These are phyloP conservation scores for Friedmanniomyces endolithicus DNA, from an alignment of 495 filamentous ascomycete genomes.

Conservation along the genomic window DNA sequence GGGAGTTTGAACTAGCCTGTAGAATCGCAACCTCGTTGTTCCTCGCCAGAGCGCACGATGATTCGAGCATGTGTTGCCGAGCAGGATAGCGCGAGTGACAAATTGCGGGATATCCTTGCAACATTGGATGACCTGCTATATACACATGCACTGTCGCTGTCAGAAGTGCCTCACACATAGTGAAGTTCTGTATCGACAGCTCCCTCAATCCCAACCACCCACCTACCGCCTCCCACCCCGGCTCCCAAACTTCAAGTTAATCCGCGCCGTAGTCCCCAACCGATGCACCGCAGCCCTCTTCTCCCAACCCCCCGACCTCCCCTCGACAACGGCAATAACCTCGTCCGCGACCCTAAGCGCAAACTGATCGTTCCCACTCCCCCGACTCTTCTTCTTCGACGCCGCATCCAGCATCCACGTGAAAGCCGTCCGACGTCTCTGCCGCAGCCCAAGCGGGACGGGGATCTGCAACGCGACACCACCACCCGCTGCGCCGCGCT, in stretches of 20 bases:
- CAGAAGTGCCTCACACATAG: too few relatives aligned
- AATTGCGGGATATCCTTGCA: too few relatives aligned
- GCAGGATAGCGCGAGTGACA: too few relatives aligned
- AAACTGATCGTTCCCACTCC: slow-evolving; percentile 50
- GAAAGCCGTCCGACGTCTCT: slow-evolving; percentile 66
- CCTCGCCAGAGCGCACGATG: neutral
- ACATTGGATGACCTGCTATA: too few relatives aligned
- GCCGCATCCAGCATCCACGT: slow-evolving; percentile 79
- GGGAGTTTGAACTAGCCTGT: too few relatives aligned
- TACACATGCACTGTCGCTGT: too few relatives aligned
- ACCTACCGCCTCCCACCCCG: slow-evolving; percentile 4
- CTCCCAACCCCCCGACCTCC: slow-evolving; percentile 72
- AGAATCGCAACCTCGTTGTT: too few relatives aligned
- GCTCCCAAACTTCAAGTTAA: slow-evolving; percentile 45
- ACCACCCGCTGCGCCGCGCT: slow-evolving; percentile 73
- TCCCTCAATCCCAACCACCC: neutral
- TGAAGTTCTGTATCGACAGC: too few relatives aligned
- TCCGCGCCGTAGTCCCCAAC: slow-evolving; percentile 54
- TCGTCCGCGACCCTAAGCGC: slow-evolving; percentile 76
- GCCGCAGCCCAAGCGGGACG: slow-evolving; percentile 55
- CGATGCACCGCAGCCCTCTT: slow-evolving; percentile 59
- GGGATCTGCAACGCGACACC: slow-evolving; percentile 74
- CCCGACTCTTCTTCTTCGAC: slow-evolving; percentile 52
- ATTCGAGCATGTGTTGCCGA: neutral
- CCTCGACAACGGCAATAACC: slow-evolving; percentile 77